A percentile compares a stretch with the other conserved stretches of the same genome.
Evolutionary conservation across 192 early-diverging fungal species (phyloP).

Genomic region (Coemansia sp.): DNA sequence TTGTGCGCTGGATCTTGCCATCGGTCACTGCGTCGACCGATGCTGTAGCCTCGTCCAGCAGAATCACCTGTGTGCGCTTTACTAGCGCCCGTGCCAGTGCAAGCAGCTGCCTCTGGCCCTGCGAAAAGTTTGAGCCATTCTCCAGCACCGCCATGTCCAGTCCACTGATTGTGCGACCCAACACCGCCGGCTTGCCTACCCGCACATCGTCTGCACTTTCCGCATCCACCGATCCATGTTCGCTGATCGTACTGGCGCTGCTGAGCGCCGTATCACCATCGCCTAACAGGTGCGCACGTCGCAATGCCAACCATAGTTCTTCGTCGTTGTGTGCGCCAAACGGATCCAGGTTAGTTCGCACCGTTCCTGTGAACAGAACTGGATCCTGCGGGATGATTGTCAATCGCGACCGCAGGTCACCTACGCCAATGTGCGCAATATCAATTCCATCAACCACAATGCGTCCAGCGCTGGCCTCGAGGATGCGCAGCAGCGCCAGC

Average conservation of each 20-base stretch:
- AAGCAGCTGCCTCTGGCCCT: constrained; percentile 83
- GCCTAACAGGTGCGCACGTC: constrained; percentile 30
- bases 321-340: constrained; percentile 72
- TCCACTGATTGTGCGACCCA: constrained; percentile 40
- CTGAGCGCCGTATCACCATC: constrained; percentile 14
- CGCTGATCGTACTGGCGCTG: constrained; percentile 21
- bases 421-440: constrained; percentile 70
- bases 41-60: constrained; percentile 78
- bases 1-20: constrained; percentile 67
- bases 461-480: constrained; percentile 65
- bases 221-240: constrained; percentile 2
- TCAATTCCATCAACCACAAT: constrained; percentile 78
- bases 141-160: constrained; percentile 50
- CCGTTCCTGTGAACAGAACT: constrained; percentile 69
- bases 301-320: constrained; percentile 66
- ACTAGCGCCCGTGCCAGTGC: constrained; percentile 80
- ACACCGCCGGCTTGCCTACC: constrained; percentile 4
- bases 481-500: constrained; percentile 72
- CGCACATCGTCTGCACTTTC: not conserved
- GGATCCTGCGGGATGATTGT: constrained; percentile 92
- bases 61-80: constrained; percentile 65
- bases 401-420: constrained; percentile 72
- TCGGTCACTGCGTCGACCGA: constrained; percentile 82
- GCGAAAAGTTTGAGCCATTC: constrained; percentile 75
- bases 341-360: constrained; percentile 86